phyloP scores from a whole-genome alignment of 1,139 yeast species.

The Suhomyces taliae region DNA sequence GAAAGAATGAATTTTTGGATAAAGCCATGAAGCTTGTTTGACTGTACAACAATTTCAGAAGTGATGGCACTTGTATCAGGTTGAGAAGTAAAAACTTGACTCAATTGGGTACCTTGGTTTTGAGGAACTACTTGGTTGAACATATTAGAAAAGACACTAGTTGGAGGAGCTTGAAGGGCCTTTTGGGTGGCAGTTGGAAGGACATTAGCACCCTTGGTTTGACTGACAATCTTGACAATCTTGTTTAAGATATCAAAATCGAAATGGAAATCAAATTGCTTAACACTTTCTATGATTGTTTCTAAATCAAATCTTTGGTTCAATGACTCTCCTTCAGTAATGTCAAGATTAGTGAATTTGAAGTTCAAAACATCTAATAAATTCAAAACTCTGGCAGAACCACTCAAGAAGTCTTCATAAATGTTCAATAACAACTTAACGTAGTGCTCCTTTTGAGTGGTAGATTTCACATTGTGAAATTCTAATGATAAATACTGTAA shows the following conservation, averaged over 20 bases:
- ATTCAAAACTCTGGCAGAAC: constrained; percentile 63
- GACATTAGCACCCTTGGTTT: constrained; percentile 20
- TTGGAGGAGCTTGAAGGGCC: background rate
- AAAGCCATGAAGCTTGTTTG: constrained; percentile 31
- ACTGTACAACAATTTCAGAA: constrained; percentile 27
- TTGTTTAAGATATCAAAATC: constrained; percentile 26
- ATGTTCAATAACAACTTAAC: constrained; percentile 50
- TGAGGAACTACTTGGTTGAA: constrained; percentile 2
- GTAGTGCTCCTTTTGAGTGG: constrained; percentile 56
- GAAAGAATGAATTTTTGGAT: constrained; percentile 45
- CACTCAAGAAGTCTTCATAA: constrained; percentile 44
- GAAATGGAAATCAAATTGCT: constrained; percentile 17
- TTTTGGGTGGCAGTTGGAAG: constrained; percentile 10
- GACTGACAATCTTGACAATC: constrained; percentile 26
- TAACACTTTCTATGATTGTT: constrained; percentile 27
- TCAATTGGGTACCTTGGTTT: background rate
- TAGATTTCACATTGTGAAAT: constrained; percentile 62
- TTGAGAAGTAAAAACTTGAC: background rate
- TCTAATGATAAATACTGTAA: constrained; percentile 73
- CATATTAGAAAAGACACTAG: background rate
- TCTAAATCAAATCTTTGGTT: constrained; percentile 35
- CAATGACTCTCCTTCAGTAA: constrained; percentile 39
- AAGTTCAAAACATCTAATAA: constrained; percentile 71
- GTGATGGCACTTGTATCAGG: constrained; percentile 1
- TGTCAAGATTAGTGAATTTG: constrained; percentile 42